Percentiles rank a stretch among this genome's conserved stretches.
These are phyloP conservation scores for Aspergillus sp. DNA, from an alignment of 2,329 filamentous ascomycete species.

Conservation along the genomic window DNA sequence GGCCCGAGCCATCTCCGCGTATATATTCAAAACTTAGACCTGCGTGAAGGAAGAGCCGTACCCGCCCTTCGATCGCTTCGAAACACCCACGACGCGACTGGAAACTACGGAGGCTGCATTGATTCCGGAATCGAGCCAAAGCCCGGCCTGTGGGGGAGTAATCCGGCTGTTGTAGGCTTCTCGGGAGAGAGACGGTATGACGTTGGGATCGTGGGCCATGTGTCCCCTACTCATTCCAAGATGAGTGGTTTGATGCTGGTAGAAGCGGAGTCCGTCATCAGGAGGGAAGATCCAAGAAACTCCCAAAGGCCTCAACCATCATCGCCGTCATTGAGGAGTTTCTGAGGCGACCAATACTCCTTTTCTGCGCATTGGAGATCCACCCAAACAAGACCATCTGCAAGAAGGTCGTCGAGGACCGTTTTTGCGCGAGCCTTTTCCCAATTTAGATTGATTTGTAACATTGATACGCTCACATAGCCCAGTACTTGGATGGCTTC, in stretches of 20 bases:
- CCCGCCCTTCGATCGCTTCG: too few species aligned
- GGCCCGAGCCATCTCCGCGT: not conserved
- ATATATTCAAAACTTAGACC: not conserved
- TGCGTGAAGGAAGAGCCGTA: too few species aligned
- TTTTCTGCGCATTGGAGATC: slow-evolving; percentile 82
- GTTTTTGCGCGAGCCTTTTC: slow-evolving; percentile 80
- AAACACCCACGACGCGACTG: too few species aligned
- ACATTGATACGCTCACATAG: slow-evolving; percentile 85
- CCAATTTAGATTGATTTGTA: slow-evolving; percentile 85
- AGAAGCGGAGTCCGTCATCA: too few species aligned
- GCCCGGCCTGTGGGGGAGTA: too few species aligned
- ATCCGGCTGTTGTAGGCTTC: too few species aligned
- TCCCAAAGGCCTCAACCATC: not conserved
- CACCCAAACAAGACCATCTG: slow-evolving; percentile 90
- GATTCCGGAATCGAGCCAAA: too few species aligned
- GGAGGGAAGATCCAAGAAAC: not conserved
- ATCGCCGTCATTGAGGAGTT: slow-evolving; percentile 38
- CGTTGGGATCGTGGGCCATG: too few species aligned
- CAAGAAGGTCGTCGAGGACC: slow-evolving; percentile 84
- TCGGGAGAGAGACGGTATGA: too few species aligned
- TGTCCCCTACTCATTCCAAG: too few species aligned
- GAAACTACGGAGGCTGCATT: too few species aligned
- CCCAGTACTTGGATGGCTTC: slow-evolving; percentile 89
- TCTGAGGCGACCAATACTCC: slow-evolving; percentile 76
- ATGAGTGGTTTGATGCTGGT: not conserved